Conservation (phyloP, 2,329 filamentous ascomycete genomes). For the Pyrenophora seminiperda region DNA sequence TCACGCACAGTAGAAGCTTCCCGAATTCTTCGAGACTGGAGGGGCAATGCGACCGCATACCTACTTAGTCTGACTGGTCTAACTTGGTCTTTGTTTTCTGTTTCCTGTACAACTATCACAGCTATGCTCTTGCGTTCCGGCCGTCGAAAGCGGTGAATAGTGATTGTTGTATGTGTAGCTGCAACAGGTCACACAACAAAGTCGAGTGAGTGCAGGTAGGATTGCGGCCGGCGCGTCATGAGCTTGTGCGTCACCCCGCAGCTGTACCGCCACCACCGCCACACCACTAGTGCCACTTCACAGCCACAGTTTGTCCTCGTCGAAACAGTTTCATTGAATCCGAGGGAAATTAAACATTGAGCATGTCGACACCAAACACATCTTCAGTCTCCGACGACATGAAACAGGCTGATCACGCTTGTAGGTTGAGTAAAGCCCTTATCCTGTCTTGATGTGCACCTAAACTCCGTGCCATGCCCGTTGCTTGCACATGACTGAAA, state of each 20-base stretch:
- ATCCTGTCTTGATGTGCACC: slow-evolving; percentile 1
- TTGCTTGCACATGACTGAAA: not conserved
- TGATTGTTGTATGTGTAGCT: not conserved
- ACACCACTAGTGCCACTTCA: not conserved
- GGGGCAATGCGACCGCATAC: slow-evolving; percentile 5
- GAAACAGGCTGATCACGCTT: slow-evolving; percentile 1
- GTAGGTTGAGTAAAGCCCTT: not conserved
- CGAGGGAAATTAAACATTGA: slow-evolving; percentile 1
- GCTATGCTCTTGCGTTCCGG: not conserved
- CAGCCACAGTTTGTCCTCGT: not conserved
- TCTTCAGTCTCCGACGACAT: not conserved
- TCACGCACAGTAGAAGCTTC: slow-evolving; percentile 13
- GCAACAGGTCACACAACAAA: slow-evolving; percentile 10
- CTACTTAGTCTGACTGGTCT: not conserved
- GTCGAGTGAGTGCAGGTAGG: not conserved
- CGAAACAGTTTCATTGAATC: not conserved
- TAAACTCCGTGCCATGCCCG: slow-evolving; percentile 6
- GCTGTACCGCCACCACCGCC: slow-evolving; percentile 2
- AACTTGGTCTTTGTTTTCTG: not conserved
- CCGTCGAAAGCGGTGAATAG: not conserved
- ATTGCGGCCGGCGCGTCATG: slow-evolving; percentile 14
- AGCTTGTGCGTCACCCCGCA: slow-evolving; percentile 19
- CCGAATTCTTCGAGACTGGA: slow-evolving; percentile 19
- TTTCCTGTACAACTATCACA: no score
- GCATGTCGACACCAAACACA: not conserved